Evolutionary conservation across 352 stramenopile species (phyloP).

Genomic region (Pythium volutum): DNA sequence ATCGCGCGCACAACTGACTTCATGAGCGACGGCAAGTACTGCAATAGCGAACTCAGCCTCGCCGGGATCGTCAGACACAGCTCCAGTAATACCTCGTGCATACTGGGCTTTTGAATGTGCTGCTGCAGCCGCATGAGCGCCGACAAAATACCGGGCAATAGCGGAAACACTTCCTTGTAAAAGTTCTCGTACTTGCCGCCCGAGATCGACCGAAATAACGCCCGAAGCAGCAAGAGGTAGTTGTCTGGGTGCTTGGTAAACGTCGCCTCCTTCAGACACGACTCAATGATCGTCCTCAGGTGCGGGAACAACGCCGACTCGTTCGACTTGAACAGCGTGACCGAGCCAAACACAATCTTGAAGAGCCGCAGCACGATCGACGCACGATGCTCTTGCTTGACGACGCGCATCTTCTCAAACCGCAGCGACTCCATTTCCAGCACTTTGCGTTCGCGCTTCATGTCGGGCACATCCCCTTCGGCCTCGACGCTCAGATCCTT

Average conservation of each 20-base stretch:
- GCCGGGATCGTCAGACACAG: slow-evolving; percentile 96
- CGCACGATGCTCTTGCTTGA: slow-evolving; percentile 67
- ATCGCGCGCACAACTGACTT: slow-evolving; percentile 94
- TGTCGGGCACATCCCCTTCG: slow-evolving; percentile 75
- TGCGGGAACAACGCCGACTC: slow-evolving; percentile 93
- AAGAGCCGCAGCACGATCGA: slow-evolving; percentile 92
- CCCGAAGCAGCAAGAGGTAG: slow-evolving; percentile 92
- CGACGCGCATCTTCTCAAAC: slow-evolving; percentile 78
- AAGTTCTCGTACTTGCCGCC: slow-evolving; percentile 98
- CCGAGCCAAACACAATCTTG: slow-evolving; percentile 95
- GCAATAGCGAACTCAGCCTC: slow-evolving; percentile 93
- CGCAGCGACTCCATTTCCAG: slow-evolving; percentile 64
- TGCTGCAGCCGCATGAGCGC: slow-evolving; percentile 92
- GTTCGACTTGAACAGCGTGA: slow-evolving; percentile 96
- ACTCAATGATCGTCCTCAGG: slow-evolving; percentile 92
- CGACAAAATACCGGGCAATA: slow-evolving; percentile 93
- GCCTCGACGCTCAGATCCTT: slow-evolving; percentile 86
- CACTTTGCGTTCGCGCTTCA: slow-evolving; percentile 71
- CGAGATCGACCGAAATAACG: slow-evolving; percentile 95
- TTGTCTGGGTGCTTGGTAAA: slow-evolving; percentile 92
- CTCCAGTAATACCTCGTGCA: slow-evolving; percentile 94
- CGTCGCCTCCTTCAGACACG: slow-evolving; percentile 89
- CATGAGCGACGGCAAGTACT: slow-evolving; percentile 96
- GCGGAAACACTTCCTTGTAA: slow-evolving; percentile 95
- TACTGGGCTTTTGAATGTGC: slow-evolving; percentile 75